A percentile compares a stretch with the other conserved stretches of the same genome.
phyloP scores from a whole-genome alignment of 768 basidiomycete species.

The Leccinum fibrillosum region DNA sequence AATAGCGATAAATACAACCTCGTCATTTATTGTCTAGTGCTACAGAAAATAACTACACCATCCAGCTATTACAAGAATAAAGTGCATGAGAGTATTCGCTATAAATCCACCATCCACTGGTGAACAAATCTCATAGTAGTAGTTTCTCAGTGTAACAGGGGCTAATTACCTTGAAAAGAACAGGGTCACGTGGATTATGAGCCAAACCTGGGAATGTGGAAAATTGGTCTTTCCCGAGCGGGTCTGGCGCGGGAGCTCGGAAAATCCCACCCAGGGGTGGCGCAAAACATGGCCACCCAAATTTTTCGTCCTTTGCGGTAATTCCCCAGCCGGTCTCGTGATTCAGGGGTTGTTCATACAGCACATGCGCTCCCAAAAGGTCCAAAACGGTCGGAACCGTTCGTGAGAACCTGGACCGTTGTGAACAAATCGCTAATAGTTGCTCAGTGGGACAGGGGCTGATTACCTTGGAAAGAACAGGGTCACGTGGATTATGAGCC shows the following conservation, averaged over 20 bases:
- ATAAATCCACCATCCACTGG: too few species aligned
- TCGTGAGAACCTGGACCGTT: too few species aligned
- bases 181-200: slow-evolving; percentile 24
- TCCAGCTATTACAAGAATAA: background rate
- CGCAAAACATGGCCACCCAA: too few species aligned
- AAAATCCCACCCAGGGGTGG: too few species aligned
- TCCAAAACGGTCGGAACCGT: too few species aligned
- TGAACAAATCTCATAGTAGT: too few species aligned
- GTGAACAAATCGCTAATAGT: background rate
- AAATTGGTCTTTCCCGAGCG: too few species aligned
- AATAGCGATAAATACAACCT: slow-evolving; percentile 16
- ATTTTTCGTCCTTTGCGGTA: too few species aligned
- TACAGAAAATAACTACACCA: background rate
- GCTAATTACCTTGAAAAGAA: background rate
- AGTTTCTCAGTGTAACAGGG: background rate
- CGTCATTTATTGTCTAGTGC: background rate
- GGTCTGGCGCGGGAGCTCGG: too few species aligned
- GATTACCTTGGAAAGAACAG: background rate
- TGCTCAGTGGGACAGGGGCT: background rate
- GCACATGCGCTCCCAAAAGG: too few species aligned
- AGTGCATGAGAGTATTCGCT: background rate
- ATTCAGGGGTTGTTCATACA: too few species aligned
- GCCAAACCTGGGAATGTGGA: slow-evolving; percentile 20
- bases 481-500: slow-evolving; percentile 29
- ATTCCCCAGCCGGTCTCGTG: too few species aligned